Conservation (phyloP, 176 grass and related monocot species). For the Oryza rufipogon region DNA sequence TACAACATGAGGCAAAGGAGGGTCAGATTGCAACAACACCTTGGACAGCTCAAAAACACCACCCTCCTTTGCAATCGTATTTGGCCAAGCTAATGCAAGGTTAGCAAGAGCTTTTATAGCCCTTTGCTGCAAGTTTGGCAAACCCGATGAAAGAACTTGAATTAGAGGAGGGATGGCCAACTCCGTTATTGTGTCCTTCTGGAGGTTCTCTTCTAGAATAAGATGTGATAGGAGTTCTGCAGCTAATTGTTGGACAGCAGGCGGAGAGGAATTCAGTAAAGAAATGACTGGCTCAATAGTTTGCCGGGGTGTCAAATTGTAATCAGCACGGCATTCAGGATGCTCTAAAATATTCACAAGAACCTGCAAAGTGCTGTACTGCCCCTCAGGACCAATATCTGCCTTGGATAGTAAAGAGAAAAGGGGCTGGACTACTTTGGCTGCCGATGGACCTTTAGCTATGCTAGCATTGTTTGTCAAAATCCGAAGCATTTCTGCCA, state of each 20-base stretch:
- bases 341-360: constrained; percentile 99
- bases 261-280: constrained; percentile 83
- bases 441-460: constrained; percentile 94
- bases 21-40: constrained; percentile 88
- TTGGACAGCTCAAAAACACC: constrained; percentile 98
- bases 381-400: constrained; percentile 86
- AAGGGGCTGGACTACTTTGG: constrained; percentile 92
- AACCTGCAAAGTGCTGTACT: constrained; percentile 97
- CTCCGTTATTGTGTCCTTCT: constrained; percentile 88
- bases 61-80: constrained; percentile 98
- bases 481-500: constrained; percentile 95
- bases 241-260: constrained; percentile 93
- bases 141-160: constrained; percentile 89
- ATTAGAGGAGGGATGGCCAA: constrained; percentile 91
- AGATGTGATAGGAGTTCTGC: constrained; percentile 95
- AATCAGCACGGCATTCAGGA: constrained; percentile 86
- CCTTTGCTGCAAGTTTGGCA: constrained; percentile 89
- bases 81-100: constrained; percentile 93
- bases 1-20: constrained; percentile 92
- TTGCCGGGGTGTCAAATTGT: constrained; percentile 79
- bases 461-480: constrained; percentile 98
- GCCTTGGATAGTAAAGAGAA: constrained; percentile 84
- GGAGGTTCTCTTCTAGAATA: constrained; percentile 95
- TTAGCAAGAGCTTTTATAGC: constrained; percentile 96
- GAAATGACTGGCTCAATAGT: constrained; percentile 89